Evolutionary conservation across 257 asterid species (phyloP).

Genomic region (Anisodus tanguticus): DNA sequence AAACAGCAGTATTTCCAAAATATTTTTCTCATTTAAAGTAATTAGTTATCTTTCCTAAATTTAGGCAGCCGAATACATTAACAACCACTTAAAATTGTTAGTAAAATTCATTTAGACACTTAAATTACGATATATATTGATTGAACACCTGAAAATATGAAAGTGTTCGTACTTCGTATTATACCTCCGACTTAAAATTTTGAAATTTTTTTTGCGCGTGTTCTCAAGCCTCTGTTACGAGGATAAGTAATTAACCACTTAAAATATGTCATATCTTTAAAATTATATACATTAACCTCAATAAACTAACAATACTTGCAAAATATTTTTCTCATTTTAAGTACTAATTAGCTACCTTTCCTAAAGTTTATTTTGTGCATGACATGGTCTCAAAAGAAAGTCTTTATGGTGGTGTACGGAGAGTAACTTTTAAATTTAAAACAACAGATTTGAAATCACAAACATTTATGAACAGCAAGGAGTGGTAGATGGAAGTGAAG

Average conservation of each 20-base stretch:
- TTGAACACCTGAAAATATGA: background rate
- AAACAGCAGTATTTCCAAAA: background rate
- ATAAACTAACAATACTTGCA: background rate
- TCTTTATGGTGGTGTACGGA: slow-evolving; percentile 7
- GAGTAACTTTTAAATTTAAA: background rate
- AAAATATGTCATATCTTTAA: too few species aligned
- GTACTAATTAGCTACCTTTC: background rate
- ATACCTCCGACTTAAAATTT: too few species aligned
- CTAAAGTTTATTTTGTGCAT: background rate
- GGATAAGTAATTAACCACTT: too few species aligned
- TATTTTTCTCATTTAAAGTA: background rate
- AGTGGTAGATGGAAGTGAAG: slow-evolving; percentile 28
- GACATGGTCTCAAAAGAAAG: background rate
- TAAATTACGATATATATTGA: background rate
- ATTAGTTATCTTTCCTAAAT: background rate
- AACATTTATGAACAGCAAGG: slow-evolving; percentile 19
- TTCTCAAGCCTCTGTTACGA: too few species aligned
- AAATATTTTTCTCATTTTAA: background rate
- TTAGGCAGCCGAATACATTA: background rate
- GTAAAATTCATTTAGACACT: background rate
- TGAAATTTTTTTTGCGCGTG: too few species aligned
- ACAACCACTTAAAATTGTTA: background rate
- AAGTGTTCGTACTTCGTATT: background rate
- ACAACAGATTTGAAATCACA: slow-evolving; percentile 22
- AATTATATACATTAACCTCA: too few species aligned